phyloP scores from a whole-genome alignment of 176 grass and related monocot genomes.

The Aegilops speltoides region DNA sequence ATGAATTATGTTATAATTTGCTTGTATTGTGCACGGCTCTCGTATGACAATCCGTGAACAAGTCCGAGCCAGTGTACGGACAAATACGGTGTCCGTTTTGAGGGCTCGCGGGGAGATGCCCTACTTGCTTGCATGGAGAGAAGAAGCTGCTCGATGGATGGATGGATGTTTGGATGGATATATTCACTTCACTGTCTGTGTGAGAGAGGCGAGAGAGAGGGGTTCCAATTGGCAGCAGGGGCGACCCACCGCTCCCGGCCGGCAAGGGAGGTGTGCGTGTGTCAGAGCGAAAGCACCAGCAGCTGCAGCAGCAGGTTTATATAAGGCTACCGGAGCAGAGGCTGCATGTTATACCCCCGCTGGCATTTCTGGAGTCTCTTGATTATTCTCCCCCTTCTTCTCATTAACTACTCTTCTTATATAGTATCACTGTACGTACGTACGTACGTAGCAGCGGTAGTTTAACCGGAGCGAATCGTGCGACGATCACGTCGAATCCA shows the following conservation, averaged over 20 bases:
- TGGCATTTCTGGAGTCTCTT: not conserved
- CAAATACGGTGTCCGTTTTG: no score
- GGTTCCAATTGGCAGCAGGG: not conserved
- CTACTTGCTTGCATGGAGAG: not conserved
- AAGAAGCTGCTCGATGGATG: not conserved
- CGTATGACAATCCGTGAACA: no score
- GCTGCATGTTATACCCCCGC: not conserved
- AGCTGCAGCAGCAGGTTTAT: not conserved
- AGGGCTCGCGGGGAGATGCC: no score
- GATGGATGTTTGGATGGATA: no score
- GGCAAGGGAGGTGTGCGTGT: slow-evolving; percentile 8
- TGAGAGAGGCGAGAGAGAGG: no score
- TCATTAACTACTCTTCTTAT: not conserved
- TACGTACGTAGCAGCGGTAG: not conserved
- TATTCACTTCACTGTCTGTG: not conserved
- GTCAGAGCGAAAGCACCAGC: not conserved
- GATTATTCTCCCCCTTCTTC: not conserved
- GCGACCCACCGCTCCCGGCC: not conserved
- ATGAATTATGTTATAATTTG: no score
- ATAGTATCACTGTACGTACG: not conserved
- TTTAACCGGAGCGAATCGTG: not conserved
- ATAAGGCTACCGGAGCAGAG: not conserved
- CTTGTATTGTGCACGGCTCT: no score
- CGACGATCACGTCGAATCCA: not conserved
- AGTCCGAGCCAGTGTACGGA: no score